phyloP scores from a whole-genome alignment of 306 rosid genomes.

The Malus orientalis region DNA sequence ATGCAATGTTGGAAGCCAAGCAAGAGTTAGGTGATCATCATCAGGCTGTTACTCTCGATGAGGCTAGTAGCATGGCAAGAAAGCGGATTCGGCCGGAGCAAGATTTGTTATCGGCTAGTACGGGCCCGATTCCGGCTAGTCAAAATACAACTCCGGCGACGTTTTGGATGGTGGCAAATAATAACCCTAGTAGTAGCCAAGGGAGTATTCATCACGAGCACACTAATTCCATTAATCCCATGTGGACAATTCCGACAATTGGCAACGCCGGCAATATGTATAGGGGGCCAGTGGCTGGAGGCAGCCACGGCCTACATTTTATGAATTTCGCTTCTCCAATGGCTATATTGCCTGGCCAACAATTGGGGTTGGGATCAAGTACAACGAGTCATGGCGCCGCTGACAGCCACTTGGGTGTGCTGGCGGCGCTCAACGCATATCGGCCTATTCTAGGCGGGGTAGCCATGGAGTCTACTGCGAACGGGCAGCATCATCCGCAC shows the following conservation, averaged over 20 bases:
- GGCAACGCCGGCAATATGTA: constrained; percentile 29
- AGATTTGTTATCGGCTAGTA: constrained; percentile 33
- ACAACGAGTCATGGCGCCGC: constrained; percentile 4
- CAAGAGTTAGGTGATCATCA: constrained; percentile 38
- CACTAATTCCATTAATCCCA: constrained; percentile 1
- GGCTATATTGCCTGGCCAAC: constrained; percentile 59
- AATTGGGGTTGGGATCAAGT: constrained; percentile 30
- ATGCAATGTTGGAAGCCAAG: constrained; percentile 41
- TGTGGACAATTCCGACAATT: constrained; percentile 41
- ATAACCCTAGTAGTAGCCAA: not conserved
- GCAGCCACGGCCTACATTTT: constrained; percentile 49
- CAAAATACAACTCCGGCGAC: constrained; percentile 55
- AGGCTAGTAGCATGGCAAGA: constrained; percentile 24
- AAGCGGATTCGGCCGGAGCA: constrained; percentile 60
- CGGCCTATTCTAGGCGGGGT: constrained; percentile 37
- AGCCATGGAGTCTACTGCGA: constrained; percentile 23
- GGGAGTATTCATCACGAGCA: not conserved
- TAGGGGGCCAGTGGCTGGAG: constrained; percentile 44
- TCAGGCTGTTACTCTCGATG: constrained; percentile 2
- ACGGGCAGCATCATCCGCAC: constrained; percentile 33
- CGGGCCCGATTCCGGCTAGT: constrained; percentile 63
- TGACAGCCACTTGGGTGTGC: constrained; percentile 67
- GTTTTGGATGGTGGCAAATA: constrained; percentile 65
- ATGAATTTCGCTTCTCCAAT: constrained; percentile 81
- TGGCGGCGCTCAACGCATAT: constrained; percentile 60